Percentiles rank a stretch among this genome's conserved stretches.
Evolutionary conservation across 495 filamentous ascomycete genomes (phyloP).

Genomic region (Aspergillus coremiiformis): DNA sequence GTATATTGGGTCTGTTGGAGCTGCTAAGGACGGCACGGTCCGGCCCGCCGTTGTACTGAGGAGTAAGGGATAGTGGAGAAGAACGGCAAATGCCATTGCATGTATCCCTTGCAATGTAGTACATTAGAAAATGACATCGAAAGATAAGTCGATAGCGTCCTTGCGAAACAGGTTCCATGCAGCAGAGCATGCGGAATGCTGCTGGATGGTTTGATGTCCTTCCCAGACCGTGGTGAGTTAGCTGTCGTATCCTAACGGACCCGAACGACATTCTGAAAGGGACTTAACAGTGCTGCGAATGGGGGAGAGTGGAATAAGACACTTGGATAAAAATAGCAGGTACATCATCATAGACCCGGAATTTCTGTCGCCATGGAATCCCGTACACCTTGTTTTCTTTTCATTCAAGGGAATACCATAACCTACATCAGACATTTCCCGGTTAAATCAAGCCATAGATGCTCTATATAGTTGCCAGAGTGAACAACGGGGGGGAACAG

Average conservation of each 20-base stretch:
- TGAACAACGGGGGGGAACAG: constrained; percentile 8
- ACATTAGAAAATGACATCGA: background rate
- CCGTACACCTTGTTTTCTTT: background rate
- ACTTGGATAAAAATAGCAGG: background rate
- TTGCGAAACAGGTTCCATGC: background rate
- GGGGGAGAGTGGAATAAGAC: background rate
- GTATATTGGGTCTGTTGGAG: background rate
- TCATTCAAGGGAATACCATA: constrained; percentile 8
- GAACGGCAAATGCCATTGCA: background rate
- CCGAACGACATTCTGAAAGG: background rate
- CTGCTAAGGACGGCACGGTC: background rate
- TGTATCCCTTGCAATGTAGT: background rate
- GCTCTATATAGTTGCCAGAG: constrained; percentile 19
- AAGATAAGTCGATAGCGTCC: background rate
- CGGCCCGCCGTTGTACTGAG: background rate
- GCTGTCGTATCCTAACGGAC: background rate
- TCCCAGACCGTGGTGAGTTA: background rate
- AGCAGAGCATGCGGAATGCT: background rate
- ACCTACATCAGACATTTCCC: constrained; percentile 16
- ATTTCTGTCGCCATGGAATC: constrained; percentile 4
- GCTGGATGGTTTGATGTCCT: background rate
- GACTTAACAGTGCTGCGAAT: background rate
- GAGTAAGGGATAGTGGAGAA: background rate
- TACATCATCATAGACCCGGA: background rate
- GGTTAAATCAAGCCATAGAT: constrained; percentile 15